Percentiles rank a stretch among this genome's conserved stretches.
phyloP scores from a whole-genome alignment of 2,329 filamentous ascomycete genomes.

The Onygenales sp. region DNA sequence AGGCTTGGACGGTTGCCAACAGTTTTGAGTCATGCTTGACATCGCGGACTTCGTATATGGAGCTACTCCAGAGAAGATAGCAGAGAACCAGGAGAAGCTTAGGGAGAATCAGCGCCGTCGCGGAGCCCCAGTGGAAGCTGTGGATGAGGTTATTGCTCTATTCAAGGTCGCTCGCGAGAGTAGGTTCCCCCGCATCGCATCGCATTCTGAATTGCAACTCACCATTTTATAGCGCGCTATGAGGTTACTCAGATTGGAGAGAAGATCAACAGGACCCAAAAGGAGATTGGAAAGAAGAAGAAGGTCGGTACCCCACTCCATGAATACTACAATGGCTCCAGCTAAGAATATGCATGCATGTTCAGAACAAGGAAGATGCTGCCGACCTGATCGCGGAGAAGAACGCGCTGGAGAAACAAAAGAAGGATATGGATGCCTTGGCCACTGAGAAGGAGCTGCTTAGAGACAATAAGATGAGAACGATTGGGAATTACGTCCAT shows the following conservation, averaged over 20 bases:
- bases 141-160: constrained; percentile 81
- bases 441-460: constrained; percentile 66
- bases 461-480: constrained; percentile 69
- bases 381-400: constrained; percentile 72
- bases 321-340: too few relatives aligned
- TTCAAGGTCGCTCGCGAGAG: constrained; percentile 78
- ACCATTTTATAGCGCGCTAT: constrained; percentile 51
- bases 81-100: constrained; percentile 60
- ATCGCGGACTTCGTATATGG: constrained; percentile 76
- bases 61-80: constrained; percentile 83
- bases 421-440: constrained; percentile 66
- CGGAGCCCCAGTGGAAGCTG: constrained; percentile 67
- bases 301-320: constrained; percentile 47
- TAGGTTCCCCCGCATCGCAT: constrained; percentile 26
- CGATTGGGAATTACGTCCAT: constrained; percentile 87
- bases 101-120: constrained; percentile 82
- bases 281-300: constrained; percentile 84
- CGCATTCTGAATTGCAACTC: background rate
- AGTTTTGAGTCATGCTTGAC: constrained; percentile 54
- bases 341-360: background rate
- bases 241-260: constrained; percentile 69
- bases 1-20: too few relatives aligned
- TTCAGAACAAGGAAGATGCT: constrained; percentile 73
- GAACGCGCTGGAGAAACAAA: constrained; percentile 65
- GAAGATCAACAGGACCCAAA: constrained; percentile 81